A percentile compares a stretch with the other conserved stretches of the same genome.
Evolutionary conservation across 1,139 yeast species (phyloP).

Genomic region (Eremothecium sinecaudum): DNA sequence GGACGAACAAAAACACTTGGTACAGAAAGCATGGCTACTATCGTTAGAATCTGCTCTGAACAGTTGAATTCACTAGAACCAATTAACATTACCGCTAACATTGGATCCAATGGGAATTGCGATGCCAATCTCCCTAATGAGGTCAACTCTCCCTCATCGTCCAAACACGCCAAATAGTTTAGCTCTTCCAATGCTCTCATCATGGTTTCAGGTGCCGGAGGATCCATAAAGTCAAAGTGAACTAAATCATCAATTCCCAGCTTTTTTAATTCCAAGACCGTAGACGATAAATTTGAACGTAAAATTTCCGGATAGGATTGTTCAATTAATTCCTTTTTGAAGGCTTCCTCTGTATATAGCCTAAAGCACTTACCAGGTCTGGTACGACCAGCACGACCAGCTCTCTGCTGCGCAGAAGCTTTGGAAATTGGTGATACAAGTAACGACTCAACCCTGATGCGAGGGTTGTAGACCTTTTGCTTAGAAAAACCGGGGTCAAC

Average conservation of each 20-base stretch:
- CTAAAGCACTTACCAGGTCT: conserved; percentile 97
- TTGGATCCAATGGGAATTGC: conserved; percentile 91
- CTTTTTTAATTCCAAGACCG: conserved; percentile 86
- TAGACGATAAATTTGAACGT: conserved; percentile 81
- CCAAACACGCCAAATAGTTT: conserved; percentile 79
- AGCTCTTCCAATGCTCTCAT: conserved; percentile 96
- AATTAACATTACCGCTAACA: conserved; percentile 86
- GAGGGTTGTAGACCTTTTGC: conserved; percentile 93
- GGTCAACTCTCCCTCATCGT: conserved; percentile 87
- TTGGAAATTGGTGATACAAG: conserved; percentile 93
- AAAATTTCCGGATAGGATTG: conserved; percentile 94
- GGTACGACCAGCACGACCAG: conserved; percentile 99
- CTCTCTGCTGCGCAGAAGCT: conserved; percentile 96
- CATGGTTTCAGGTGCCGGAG: conserved; percentile 99
- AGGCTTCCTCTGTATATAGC: conserved; percentile 92
- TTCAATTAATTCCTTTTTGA: conserved; percentile 84
- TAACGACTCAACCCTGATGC: conserved; percentile 89
- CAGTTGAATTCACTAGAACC: conserved; percentile 79
- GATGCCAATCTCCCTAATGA: conserved; percentile 83
- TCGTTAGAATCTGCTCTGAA: conserved; percentile 78
- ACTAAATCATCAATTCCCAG: conserved; percentile 92
- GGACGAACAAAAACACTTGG: conserved; percentile 96
- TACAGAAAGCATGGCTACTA: conserved; percentile 84
- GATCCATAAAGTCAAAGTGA: conserved; percentile 97
- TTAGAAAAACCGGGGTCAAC: conserved; percentile 97